These are phyloP conservation scores for Quercus aquifolioides DNA, from an alignment of 306 rosid species.

Conservation along the genomic window DNA sequence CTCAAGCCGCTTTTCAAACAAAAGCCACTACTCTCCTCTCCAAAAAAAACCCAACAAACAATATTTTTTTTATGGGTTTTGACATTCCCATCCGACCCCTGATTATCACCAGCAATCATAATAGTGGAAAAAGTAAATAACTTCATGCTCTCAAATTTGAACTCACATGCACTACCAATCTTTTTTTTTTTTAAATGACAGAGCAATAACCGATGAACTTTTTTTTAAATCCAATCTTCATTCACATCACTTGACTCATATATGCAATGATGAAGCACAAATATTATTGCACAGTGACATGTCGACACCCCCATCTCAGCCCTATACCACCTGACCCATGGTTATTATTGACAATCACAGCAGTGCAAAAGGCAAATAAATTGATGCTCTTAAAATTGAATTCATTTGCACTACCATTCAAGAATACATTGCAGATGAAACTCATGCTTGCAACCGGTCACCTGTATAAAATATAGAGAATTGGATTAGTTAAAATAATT, in stretches of 20 bases:
- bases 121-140: neutral
- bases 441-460: constrained; percentile 88
- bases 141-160: constrained; percentile 5
- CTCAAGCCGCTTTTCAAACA: neutral
- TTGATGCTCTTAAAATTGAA: constrained; percentile 6
- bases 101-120: constrained; percentile 3
- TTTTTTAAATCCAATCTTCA: neutral
- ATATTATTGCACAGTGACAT: neutral
- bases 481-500: constrained; percentile 9
- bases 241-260: neutral
- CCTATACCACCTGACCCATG: neutral
- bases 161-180: constrained; percentile 43
- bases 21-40: neutral
- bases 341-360: neutral
- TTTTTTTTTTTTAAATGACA: constrained; percentile 16
- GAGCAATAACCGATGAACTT: neutral
- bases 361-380: neutral
- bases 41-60: neutral
- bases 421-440: constrained; percentile 97
- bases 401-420: constrained; percentile 62
- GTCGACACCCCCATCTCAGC: neutral
- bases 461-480: constrained; percentile 39
- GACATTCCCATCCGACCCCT: neutral
- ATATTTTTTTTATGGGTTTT: neutral
- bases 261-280: neutral